A percentile compares a stretch with the other conserved stretches of the same genome.
Evolutionary conservation across 2,329 filamentous ascomycete species (phyloP).

Genomic region (Colletotrichum sp.): DNA sequence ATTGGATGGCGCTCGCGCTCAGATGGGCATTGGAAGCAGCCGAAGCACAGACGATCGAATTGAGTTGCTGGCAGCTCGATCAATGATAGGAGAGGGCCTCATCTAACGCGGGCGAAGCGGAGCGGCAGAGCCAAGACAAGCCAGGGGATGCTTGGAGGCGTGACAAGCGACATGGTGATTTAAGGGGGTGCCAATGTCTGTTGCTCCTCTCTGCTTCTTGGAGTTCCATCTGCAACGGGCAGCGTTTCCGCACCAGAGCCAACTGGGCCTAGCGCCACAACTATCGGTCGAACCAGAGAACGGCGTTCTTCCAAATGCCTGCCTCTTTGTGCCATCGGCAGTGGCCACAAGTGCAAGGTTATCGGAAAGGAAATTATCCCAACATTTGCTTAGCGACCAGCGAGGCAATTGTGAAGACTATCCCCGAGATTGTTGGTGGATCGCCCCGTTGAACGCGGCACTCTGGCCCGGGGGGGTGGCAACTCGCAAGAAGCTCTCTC

Average conservation of each 20-base stretch:
- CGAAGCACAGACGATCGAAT: constrained; percentile 1
- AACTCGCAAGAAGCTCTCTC: neutral
- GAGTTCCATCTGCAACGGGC: constrained; percentile 17
- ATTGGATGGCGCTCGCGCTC: neutral
- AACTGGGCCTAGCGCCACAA: constrained; percentile 8
- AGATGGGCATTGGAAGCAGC: neutral
- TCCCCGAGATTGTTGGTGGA: constrained; percentile 19
- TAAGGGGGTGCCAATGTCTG: constrained; percentile 20
- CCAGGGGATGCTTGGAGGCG: constrained; percentile 9
- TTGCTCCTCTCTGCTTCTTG: constrained; percentile 13
- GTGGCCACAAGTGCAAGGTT: constrained; percentile 2
- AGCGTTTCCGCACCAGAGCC: constrained; percentile 19
- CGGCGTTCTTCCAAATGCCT: neutral
- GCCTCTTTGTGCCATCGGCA: constrained; percentile 2
- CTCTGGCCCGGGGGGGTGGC: neutral
- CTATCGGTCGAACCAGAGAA: constrained; percentile 19
- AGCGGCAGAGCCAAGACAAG: constrained; percentile 6
- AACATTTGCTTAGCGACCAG: neutral
- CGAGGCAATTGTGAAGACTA: constrained; percentile 9
- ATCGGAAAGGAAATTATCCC: constrained; percentile 10
- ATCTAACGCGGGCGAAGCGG: constrained; percentile 4
- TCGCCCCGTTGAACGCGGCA: neutral
- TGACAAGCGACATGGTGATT: constrained; percentile 17
- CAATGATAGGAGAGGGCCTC: constrained; percentile 14
- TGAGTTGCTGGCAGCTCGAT: constrained; percentile 1